Percentiles rank a stretch among this genome's conserved stretches.
Evolutionary conservation across 768 basidiomycete genomes (phyloP).

Genomic region (Sporobolomyces phaffii): DNA sequence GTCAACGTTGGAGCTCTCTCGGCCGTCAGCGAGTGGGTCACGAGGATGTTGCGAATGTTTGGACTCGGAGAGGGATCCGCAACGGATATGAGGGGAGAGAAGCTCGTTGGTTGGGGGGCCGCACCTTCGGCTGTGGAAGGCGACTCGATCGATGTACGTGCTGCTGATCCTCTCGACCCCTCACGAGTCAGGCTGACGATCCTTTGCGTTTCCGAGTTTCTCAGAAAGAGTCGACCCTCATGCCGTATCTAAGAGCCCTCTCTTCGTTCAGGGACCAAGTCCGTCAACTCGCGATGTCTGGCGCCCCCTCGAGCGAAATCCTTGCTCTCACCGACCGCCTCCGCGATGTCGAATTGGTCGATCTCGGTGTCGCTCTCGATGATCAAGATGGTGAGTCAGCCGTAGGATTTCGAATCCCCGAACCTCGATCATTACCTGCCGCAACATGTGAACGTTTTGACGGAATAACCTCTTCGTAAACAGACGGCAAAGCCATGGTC

Average conservation of each 20-base stretch:
- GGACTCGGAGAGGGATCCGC: conserved; percentile 54
- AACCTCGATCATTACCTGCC: not conserved
- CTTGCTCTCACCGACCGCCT: conserved; percentile 80
- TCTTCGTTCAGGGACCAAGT: conserved; percentile 89
- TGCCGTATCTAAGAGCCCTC: conserved; percentile 79
- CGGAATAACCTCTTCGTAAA: not conserved
- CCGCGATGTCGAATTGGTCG: conserved; percentile 79
- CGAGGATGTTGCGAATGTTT: conserved; percentile 53
- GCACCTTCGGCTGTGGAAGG: conserved; percentile 40
- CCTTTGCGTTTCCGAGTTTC: no score
- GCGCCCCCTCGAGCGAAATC: conserved; percentile 65
- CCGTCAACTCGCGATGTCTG: conserved; percentile 67
- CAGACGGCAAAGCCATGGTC: conserved; percentile 90
- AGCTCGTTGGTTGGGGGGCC: conserved; percentile 72
- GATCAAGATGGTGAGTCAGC: conserved; percentile 80
- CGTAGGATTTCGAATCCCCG: no score
- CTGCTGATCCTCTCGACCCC: no score
- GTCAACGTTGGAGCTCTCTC: conserved; percentile 57
- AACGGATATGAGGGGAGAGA: conserved; percentile 55
- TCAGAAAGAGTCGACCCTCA: conserved; percentile 74
- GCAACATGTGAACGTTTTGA: no score
- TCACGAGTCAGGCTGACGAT: no score
- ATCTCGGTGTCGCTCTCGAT: conserved; percentile 91
- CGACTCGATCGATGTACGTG: conserved; percentile 47
- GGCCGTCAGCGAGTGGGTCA: conserved; percentile 52